These are phyloP conservation scores for Inosperma sp. DNA, from an alignment of 768 basidiomycete genomes.

Conservation along the genomic window DNA sequence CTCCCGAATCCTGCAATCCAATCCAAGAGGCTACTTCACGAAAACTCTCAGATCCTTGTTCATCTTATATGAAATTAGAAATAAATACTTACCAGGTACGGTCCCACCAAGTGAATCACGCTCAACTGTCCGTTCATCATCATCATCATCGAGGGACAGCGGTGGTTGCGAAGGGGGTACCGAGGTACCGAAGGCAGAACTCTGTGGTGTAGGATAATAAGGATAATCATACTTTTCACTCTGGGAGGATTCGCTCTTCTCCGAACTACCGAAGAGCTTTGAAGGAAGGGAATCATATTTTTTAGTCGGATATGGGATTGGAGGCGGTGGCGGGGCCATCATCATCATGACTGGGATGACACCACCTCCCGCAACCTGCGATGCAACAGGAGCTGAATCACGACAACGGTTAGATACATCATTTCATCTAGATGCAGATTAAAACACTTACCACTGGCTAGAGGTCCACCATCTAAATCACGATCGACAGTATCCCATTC, in stretches of 20 bases:
- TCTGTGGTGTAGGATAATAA: background rate
- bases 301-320: conserved; percentile 1
- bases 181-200: background rate
- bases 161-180: too few relatives aligned
- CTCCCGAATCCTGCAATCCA: too few relatives aligned
- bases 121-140: too few relatives aligned
- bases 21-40: too few relatives aligned
- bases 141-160: too few relatives aligned
- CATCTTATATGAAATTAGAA: too few relatives aligned
- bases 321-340: background rate
- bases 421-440: background rate
- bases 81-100: too few relatives aligned
- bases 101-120: too few relatives aligned
- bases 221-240: too few relatives aligned
- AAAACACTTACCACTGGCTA: background rate
- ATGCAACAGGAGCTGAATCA: background rate
- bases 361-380: background rate
- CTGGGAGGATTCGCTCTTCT: too few relatives aligned
- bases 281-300: background rate
- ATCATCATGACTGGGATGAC: conserved; percentile 4
- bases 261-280: too few relatives aligned
- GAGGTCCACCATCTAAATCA: background rate
- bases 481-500: conserved; percentile 1
- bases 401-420: conserved; percentile 1
- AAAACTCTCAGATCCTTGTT: too few relatives aligned